Base-by-base conservation (phyloP, 1,284 basidiomycete genomes). In the Pisolithus thermaeus region DNA sequence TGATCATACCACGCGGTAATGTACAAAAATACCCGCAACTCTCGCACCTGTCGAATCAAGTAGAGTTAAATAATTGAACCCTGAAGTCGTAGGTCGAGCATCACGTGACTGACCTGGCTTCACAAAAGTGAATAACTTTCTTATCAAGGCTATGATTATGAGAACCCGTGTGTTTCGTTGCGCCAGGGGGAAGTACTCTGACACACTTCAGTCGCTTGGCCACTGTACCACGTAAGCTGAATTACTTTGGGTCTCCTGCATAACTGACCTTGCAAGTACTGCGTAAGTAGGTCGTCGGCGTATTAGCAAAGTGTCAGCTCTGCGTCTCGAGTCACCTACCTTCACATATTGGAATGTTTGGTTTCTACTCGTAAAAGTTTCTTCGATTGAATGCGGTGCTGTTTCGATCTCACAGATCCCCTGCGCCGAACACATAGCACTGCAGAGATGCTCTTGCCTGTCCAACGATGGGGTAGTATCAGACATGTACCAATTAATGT, bases 1-100 rank as follows among this genome's bases (percentile, higher is more conserved):
- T 7, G 14, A 25, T 27, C 51, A 36, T 49, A 80, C 79, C 77
- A 30, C 73, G 64, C 1, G 77, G 78, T 6, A 80, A 59, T 0
- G 73, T 79, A 58, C 79, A 81, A 56, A 73, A 75, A 59, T 81
- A 81, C 1, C 75, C 75, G 55, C 78, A 80, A 48, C 70, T 68
- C 1, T 69, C 68, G 54, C 79, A 81, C 35, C 76, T 76, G 35
- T 6, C 27, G 30, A 16, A 52, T 25, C 11, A 4, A n/a, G n/a
- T n/a, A n/a, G n/a, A n/a, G n/a, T n/a, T n/a, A n/a, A 22, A 47
- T 37, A 5, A 25, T 14, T 35, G 12, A 43, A 16, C 12, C n/a
- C 30, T 11, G 14, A 3, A 14, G 1, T 23, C 9, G 9, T 27
- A 22, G 23, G 18, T 7, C 18, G 4, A 25, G 37, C 12, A 36